A percentile compares a stretch with the other conserved stretches of the same genome.
Conservation (phyloP, 345 rosid genomes). For the Acer campestre region DNA sequence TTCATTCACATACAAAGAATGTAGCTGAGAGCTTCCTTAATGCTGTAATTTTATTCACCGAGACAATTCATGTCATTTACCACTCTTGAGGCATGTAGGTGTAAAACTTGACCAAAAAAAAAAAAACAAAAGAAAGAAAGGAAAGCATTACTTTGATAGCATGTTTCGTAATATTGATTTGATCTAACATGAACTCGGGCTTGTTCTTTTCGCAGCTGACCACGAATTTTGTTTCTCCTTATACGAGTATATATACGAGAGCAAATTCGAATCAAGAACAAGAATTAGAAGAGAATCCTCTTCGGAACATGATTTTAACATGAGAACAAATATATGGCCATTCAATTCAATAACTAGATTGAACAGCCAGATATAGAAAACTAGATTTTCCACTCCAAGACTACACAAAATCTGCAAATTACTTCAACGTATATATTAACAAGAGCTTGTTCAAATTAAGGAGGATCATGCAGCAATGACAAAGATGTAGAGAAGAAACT, state of each 20-base stretch:
- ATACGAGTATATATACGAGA: not conserved
- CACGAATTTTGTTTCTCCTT: not conserved
- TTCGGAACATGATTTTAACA: too few relatives aligned
- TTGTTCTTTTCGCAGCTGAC: not conserved
- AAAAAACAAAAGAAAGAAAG: not conserved
- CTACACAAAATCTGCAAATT: slow-evolving; percentile 21
- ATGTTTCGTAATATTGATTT: too few relatives aligned
- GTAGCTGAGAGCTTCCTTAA: not conserved
- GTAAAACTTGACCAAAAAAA: not conserved
- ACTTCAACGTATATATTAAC: not conserved
- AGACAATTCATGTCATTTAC: not conserved
- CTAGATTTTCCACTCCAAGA: slow-evolving; percentile 22
- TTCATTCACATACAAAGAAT: slow-evolving; percentile 17
- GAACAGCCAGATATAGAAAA: not conserved
- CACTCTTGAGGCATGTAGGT: not conserved
- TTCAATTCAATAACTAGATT: too few relatives aligned
- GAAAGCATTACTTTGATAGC: not conserved
- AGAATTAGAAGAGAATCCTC: not conserved
- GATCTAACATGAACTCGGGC: not conserved
- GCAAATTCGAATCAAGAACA: not conserved
- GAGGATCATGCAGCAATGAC: too few relatives aligned
- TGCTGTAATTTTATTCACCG: not conserved
- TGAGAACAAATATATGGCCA: not conserved
- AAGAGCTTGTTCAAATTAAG: too few relatives aligned
- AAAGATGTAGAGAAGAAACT: too few relatives aligned